These are phyloP conservation scores for Apiospora pterosperma DNA, from an alignment of 2,329 filamentous ascomycete genomes.

Conservation along the genomic window DNA sequence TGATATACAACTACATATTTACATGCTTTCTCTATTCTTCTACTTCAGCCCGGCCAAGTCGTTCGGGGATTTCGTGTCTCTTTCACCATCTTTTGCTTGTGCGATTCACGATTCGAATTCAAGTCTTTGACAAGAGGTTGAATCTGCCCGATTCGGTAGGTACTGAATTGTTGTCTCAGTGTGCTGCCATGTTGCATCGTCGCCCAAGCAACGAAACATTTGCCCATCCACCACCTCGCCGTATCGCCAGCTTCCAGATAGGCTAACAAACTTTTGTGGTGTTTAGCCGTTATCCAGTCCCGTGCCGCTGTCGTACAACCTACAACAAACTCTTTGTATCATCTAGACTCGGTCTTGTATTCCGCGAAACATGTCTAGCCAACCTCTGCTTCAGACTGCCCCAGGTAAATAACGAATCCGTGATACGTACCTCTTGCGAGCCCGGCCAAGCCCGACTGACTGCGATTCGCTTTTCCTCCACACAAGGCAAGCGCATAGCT, in stretches of 20 bases:
- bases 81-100: background rate
- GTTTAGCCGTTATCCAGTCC: background rate
- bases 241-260: background rate
- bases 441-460: background rate
- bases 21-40: background rate
- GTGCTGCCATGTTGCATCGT: background rate
- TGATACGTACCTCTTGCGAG: background rate
- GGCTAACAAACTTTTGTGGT: background rate
- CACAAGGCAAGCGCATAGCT: constrained; percentile 90
- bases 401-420: constrained; percentile 60
- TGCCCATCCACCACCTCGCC: background rate
- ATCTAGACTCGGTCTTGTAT: background rate
- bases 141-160: background rate
- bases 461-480: background rate
- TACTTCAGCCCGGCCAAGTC: background rate
- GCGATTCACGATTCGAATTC: too few relatives aligned
- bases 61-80: background rate
- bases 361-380: constrained; percentile 73
- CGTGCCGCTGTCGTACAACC: background rate
- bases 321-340: background rate
- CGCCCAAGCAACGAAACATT: background rate
- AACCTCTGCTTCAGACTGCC: constrained; percentile 91
- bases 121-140: background rate
- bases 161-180: background rate
- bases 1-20: background rate